Conservation (phyloP, 1,139 yeast species). For the Candida sojae region DNA sequence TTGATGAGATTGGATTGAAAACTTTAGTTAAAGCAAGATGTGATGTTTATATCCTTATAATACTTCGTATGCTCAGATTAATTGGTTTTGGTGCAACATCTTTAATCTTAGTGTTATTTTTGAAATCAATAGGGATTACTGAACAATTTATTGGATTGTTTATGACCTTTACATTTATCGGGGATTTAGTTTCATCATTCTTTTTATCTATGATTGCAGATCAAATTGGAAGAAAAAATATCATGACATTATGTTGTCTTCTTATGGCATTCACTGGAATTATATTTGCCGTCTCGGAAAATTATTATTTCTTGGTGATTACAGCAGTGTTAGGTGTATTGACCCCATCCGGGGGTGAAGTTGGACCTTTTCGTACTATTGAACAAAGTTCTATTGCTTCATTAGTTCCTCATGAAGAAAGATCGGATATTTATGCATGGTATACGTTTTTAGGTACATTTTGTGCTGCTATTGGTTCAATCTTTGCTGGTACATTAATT, state of each 20-base stretch:
- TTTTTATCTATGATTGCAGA: slow-evolving; percentile 80
- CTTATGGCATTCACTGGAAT: slow-evolving; percentile 34
- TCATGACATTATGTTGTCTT: slow-evolving; percentile 28
- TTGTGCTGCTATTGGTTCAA: slow-evolving; percentile 39
- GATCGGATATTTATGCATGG: slow-evolving; percentile 47
- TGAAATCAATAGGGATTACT: slow-evolving; percentile 30
- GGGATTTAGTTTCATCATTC: slow-evolving; percentile 77
- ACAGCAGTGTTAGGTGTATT: slow-evolving; percentile 36
- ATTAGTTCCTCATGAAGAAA: slow-evolving; percentile 25
- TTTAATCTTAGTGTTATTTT: slow-evolving; percentile 38
- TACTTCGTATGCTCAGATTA: slow-evolving; percentile 37
- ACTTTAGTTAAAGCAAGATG: slow-evolving; percentile 26
- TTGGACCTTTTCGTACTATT: slow-evolving; percentile 43
- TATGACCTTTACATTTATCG: slow-evolving; percentile 69
- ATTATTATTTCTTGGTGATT: slow-evolving; percentile 23
- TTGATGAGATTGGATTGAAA: slow-evolving; percentile 27
- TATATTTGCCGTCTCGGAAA: slow-evolving; percentile 23
- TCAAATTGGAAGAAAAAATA: slow-evolving; percentile 51
- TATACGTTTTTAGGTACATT: slow-evolving; percentile 40
- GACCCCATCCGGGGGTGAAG: slow-evolving; percentile 47
- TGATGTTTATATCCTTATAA: slow-evolving; percentile 33
- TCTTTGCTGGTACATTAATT: slow-evolving; percentile 31
- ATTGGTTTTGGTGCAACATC: slow-evolving; percentile 45
- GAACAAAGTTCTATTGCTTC: slow-evolving; percentile 44
- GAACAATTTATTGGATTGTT: slow-evolving; percentile 38